phyloP scores from a whole-genome alignment of 106 monocot species.

The Gastrodia elata region DNA sequence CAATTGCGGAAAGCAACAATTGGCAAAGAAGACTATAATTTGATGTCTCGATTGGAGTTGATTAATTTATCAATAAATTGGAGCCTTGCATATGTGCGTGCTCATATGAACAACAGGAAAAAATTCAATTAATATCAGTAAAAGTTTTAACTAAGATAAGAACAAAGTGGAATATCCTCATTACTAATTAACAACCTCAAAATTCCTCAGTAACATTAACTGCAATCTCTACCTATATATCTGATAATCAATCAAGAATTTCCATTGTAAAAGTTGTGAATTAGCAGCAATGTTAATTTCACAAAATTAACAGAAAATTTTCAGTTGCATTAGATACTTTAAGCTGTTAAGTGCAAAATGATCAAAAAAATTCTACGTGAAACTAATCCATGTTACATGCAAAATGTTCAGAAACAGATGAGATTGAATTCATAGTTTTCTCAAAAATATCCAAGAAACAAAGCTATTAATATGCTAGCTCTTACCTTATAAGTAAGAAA shows the following conservation, averaged over 20 bases:
- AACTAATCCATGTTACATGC: background rate
- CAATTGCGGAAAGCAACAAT: no score
- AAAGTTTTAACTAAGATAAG: no score
- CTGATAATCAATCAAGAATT: background rate
- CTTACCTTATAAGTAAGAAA: slow-evolving; percentile 94
- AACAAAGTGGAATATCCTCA: no score
- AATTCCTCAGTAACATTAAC: no score
- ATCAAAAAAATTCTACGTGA: background rate
- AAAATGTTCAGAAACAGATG: background rate
- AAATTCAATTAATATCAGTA: no score
- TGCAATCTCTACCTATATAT: no score
- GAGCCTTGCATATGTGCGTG: no score
- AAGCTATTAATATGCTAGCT: background rate
- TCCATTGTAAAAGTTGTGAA: background rate
- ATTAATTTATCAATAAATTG: no score
- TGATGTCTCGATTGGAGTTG: no score
- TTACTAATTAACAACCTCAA: no score
- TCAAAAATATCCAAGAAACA: background rate
- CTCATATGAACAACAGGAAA: no score
- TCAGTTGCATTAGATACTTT: background rate
- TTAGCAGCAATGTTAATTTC: background rate
- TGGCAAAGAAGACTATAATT: no score
- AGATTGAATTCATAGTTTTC: background rate
- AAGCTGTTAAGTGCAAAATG: background rate
- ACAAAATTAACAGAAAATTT: background rate